Evolutionary conservation across 2,329 filamentous ascomycete species (phyloP).

Genomic region (Aureobasidium sp.): DNA sequence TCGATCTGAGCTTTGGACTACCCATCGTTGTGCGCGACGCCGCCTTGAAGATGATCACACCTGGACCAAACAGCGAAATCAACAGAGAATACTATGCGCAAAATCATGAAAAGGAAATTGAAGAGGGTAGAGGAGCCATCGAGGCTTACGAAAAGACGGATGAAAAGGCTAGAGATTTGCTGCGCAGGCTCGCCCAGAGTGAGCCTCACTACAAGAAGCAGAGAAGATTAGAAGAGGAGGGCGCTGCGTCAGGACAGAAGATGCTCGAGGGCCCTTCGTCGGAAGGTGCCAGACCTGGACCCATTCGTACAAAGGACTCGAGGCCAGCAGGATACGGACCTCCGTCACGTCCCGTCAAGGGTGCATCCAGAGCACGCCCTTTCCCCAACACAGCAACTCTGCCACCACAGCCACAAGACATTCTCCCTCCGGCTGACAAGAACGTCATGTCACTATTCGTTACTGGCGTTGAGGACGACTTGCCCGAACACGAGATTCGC

Average conservation of each 20-base stretch:
- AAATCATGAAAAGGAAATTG: constrained; percentile 91
- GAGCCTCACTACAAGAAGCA: constrained; percentile 95
- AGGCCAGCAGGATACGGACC: constrained; percentile 26
- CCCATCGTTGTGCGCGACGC: constrained; percentile 94
- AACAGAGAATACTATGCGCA: constrained; percentile 98
- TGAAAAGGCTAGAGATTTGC: constrained; percentile 85
- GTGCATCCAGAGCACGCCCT: constrained; percentile 42
- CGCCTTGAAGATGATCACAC: constrained; percentile 94
- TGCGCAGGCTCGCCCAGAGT: constrained; percentile 78
- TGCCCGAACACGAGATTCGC: constrained; percentile 85
- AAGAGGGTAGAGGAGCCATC: constrained; percentile 71
- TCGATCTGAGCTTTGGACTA: constrained; percentile 90
- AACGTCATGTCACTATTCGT: constrained; percentile 92
- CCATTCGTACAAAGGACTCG: constrained; percentile 66
- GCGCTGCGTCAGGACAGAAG: constrained; percentile 34
- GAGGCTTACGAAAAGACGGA: constrained; percentile 97
- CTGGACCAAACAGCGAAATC: constrained; percentile 83
- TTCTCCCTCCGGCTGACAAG: constrained; percentile 71
- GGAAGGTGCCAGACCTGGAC: constrained; percentile 49
- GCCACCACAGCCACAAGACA: constrained; percentile 77
- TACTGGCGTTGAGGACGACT: constrained; percentile 90
- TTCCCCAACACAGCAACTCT: constrained; percentile 67
- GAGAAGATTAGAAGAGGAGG: constrained; percentile 60
- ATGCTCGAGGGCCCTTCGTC: constrained; percentile 34
- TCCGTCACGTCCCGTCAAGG: constrained; percentile 31